Evolutionary conservation across 2,329 filamentous ascomycete species (phyloP).

Genomic region (Fusarium papillatum): DNA sequence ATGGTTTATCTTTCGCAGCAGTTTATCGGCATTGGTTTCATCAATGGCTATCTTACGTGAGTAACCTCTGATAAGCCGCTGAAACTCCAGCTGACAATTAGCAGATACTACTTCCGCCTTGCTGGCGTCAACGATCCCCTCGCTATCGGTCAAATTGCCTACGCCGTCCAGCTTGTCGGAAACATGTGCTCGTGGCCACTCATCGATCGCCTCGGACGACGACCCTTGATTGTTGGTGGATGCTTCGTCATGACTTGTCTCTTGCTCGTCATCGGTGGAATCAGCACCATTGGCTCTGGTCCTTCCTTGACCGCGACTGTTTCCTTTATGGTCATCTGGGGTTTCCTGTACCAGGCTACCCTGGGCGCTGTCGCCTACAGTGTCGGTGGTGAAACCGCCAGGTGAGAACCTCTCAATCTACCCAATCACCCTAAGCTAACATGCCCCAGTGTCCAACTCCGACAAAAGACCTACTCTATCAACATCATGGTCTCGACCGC

Average conservation of each 20-base stretch:
- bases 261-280: slow-evolving; percentile 47
- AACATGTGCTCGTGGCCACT: slow-evolving; percentile 48
- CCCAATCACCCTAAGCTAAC: neutral
- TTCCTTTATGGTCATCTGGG: slow-evolving; percentile 46
- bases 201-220: slow-evolving; percentile 47
- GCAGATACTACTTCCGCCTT: slow-evolving; percentile 44
- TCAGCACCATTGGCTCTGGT: slow-evolving; percentile 44
- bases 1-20: slow-evolving; percentile 50
- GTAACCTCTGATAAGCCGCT: neutral
- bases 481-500: slow-evolving; percentile 49
- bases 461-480: slow-evolving; percentile 50
- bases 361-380: slow-evolving; percentile 47
- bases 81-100: neutral
- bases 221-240: slow-evolving; percentile 46
- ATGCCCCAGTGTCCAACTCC: slow-evolving; percentile 37
- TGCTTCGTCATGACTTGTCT: slow-evolving; percentile 43
- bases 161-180: slow-evolving; percentile 46
- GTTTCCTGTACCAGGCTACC: slow-evolving; percentile 46
- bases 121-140: slow-evolving; percentile 46
- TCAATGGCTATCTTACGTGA: slow-evolving; percentile 45
- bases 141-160: slow-evolving; percentile 45
- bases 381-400: slow-evolving; percentile 47
- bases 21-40: slow-evolving; percentile 47
- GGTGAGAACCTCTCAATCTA: slow-evolving; percentile 6
- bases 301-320: slow-evolving; percentile 41